These are phyloP conservation scores for Diophrys appendiculata DNA, from an alignment of 73 alveolate species.

Conservation along the genomic window DNA sequence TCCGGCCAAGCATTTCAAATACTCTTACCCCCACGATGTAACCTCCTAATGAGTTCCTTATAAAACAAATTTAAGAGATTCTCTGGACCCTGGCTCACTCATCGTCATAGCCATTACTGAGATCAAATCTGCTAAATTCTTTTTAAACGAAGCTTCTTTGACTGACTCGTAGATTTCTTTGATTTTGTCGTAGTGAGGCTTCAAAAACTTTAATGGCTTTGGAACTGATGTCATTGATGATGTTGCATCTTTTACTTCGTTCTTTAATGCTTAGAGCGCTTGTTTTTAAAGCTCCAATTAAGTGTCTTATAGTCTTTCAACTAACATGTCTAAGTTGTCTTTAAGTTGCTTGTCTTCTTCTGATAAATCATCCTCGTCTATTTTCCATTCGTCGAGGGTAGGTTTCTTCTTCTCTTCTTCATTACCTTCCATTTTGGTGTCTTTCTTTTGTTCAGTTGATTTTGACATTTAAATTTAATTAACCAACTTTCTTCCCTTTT, in stretches of 20 bases:
- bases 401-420: constrained; percentile 1
- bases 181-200: constrained; percentile 71
- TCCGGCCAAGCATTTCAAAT: constrained; percentile 83
- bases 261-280: constrained; percentile 75
- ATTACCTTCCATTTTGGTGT: background rate
- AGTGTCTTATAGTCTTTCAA: constrained; percentile 56
- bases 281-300: constrained; percentile 50
- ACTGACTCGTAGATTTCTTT: constrained; percentile 45
- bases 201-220: constrained; percentile 91
- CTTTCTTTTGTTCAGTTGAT: background rate
- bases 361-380: constrained; percentile 26
- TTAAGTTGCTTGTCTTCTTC: constrained; percentile 74
- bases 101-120: constrained; percentile 89
- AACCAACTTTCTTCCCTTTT: background rate
- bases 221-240: constrained; percentile 98
- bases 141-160: constrained; percentile 29
- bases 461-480: background rate
- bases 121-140: constrained; percentile 79
- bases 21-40: constrained; percentile 96
- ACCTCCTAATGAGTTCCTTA: constrained; percentile 83
- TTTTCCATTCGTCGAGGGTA: constrained; percentile 1
- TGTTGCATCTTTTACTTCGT: constrained; percentile 90
- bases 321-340: constrained; percentile 63
- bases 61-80: constrained; percentile 76
- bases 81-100: constrained; percentile 84